These are phyloP conservation scores for Schizophyllum commune DNA, from an alignment of 1,284 basidiomycete genomes.

Conservation along the genomic window DNA sequence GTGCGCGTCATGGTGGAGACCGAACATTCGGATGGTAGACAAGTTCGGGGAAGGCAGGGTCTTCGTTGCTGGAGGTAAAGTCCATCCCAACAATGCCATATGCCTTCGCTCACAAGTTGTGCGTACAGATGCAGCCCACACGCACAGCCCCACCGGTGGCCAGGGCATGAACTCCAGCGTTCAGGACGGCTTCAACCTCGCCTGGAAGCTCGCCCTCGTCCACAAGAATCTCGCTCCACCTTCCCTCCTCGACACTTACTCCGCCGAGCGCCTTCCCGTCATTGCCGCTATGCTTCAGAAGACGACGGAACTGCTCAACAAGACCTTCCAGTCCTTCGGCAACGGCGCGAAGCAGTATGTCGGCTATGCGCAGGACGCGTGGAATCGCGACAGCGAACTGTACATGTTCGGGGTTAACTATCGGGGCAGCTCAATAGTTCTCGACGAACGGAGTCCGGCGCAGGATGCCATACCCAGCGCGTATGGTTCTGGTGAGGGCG, in stretches of 20 bases:
- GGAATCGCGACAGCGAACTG: conserved; percentile 20
- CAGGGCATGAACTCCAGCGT: not conserved
- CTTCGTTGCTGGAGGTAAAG: conserved; percentile 21
- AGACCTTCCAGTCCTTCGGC: not conserved
- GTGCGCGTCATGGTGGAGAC: conserved; percentile 22
- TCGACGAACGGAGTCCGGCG: conserved; percentile 24
- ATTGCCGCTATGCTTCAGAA: conserved; percentile 8
- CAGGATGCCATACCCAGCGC: not conserved
- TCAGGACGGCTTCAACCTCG: conserved; percentile 7
- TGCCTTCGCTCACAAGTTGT: not conserved
- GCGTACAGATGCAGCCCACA: not conserved
- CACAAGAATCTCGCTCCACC: conserved; percentile 1
- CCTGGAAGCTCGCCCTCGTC: conserved; percentile 6
- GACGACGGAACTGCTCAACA: conserved; percentile 1
- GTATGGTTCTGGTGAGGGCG: not conserved
- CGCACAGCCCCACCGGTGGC: not conserved
- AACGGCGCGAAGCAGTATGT: not conserved
- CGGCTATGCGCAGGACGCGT: conserved; percentile 1
- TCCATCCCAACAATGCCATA: not conserved
- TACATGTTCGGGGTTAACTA: conserved; percentile 39
- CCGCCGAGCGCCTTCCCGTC: conserved; percentile 7
- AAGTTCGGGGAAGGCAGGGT: too few relatives aligned
- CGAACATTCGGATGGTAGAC: conserved; percentile 15
- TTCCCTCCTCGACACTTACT: conserved; percentile 5
- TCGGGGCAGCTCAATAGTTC: conserved; percentile 35